Evolutionary conservation across 306 rosid species (phyloP), one percentile per base, ranked within the genome.

Genomic region (Prunus mume): DNA sequence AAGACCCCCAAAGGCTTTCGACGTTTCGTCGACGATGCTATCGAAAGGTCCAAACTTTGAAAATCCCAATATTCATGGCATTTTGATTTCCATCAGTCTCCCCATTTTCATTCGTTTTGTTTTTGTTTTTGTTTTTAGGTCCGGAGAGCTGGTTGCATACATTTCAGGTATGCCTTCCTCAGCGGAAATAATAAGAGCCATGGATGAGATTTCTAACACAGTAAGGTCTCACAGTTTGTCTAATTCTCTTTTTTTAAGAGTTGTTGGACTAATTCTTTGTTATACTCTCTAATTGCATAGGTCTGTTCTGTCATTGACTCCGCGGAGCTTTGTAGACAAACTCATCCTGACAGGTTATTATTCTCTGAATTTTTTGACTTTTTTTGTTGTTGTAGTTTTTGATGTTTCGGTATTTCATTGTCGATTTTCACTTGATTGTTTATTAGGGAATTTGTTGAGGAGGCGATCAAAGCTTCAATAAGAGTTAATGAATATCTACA

Each of bases 131-230:
- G 60, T 78, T 56, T 57, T 69, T 56, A 94, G 97, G 93, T 88
- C 94, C 22, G 79, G 79, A 46, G 93, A 94, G 81, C 93, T 92
- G 57, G 78, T 90, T 57, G 55, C 84, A 9, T 89, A 76, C 85
- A 86, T 94, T 75, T 74, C 90, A 20, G 38, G 75, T n/a, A 83
- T 73, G 81, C 91, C 86, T 27, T 58, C 93, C 10, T 82, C 91
- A 19, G 45, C 80, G 1, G 97, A 94, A 66, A 43, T 91, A 52
- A 80, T 91, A 81, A 79, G 82, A 73, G 83, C 95, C 17, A 94
- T 92, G 98, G 98, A 94, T 75, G 98, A 91, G 69, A 89, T 94
- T 79, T 94, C 98, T 51, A 65, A 89, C 82, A 83, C 90, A 2
- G 97, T 92, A 58, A 18, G 28, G 20, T 41, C 46, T 30, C 27